phyloP scores from a whole-genome alignment of 177 flowering plant species.

The Tripterygium wilfordii region DNA sequence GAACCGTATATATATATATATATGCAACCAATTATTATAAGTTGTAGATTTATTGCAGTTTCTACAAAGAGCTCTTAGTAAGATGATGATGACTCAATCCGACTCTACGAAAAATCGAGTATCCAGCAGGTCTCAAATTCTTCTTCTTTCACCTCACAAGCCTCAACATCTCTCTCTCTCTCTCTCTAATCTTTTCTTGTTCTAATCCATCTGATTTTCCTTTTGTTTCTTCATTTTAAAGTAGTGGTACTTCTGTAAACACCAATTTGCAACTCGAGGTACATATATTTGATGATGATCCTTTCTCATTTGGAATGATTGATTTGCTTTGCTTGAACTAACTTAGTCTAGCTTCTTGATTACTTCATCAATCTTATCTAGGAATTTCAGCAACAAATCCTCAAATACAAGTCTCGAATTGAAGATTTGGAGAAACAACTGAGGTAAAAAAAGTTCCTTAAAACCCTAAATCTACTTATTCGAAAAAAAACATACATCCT shows the following conservation, averaged over 20 bases:
- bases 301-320: too few species aligned
- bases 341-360: background rate
- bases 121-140: conserved; percentile 14
- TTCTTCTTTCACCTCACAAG: background rate
- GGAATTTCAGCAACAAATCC: conserved; percentile 44
- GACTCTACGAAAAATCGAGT: conserved; percentile 6
- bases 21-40: too few species aligned
- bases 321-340: background rate
- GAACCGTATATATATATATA: too few species aligned
- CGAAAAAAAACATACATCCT: too few species aligned
- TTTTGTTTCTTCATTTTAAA: background rate
- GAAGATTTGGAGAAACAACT: conserved; percentile 31
- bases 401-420: conserved; percentile 27
- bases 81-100: conserved; percentile 22
- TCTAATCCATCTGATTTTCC: background rate
- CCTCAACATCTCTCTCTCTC: background rate
- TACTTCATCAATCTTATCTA: conserved; percentile 8
- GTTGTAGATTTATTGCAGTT: conserved; percentile 15
- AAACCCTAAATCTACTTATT: background rate
- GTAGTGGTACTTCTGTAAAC: background rate
- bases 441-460: conserved; percentile 22
- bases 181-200: background rate
- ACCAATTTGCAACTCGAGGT: too few species aligned
- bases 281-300: too few species aligned
- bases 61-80: conserved; percentile 34